These are phyloP conservation scores for Huiozyma sinensis DNA, from an alignment of 805 yeast genomes.

Conservation along the genomic window DNA sequence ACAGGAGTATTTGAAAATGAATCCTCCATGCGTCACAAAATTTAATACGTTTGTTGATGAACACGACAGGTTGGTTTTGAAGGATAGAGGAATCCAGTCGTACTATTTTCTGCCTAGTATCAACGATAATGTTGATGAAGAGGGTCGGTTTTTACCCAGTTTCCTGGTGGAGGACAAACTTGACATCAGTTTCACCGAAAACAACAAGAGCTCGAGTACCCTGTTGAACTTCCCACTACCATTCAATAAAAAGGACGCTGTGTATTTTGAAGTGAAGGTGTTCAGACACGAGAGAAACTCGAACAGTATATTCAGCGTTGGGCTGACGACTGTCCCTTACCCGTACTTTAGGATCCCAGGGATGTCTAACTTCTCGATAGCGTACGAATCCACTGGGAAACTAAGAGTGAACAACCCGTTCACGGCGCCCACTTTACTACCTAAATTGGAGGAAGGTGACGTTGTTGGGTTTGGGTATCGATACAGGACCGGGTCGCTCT, in stretches of 20 bases:
- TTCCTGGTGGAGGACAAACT: conserved; percentile 27
- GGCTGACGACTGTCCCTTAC: conserved; percentile 61
- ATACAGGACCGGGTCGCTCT: conserved; percentile 69
- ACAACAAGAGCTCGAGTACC: conserved; percentile 25
- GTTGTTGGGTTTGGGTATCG: conserved; percentile 88
- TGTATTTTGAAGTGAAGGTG: conserved; percentile 57
- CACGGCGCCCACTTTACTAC: conserved; percentile 30
- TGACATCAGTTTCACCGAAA: conserved; percentile 24
- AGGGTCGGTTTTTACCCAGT: conserved; percentile 28
- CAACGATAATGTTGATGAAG: conserved; percentile 25
- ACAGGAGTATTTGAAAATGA: conserved; percentile 21
- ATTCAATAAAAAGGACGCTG: conserved; percentile 45
- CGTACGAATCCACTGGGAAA: conserved; percentile 65
- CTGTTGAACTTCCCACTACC: conserved; percentile 31
- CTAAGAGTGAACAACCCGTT: conserved; percentile 58
- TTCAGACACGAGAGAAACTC: conserved; percentile 27
- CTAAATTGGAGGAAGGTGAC: conserved; percentile 63
- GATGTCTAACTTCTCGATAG: conserved; percentile 54
- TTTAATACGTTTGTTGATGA: conserved; percentile 23
- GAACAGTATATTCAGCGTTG: conserved; percentile 49
- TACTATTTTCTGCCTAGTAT: conserved; percentile 27
- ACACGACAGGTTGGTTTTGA: conserved; percentile 20
- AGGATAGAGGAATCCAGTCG: conserved; percentile 29
- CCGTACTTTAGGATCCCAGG: conserved; percentile 74
- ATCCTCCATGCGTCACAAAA: conserved; percentile 23